Evolutionary conservation across 192 early-diverging fungal genomes (phyloP).

Genomic region (Coemansia pectinata): DNA sequence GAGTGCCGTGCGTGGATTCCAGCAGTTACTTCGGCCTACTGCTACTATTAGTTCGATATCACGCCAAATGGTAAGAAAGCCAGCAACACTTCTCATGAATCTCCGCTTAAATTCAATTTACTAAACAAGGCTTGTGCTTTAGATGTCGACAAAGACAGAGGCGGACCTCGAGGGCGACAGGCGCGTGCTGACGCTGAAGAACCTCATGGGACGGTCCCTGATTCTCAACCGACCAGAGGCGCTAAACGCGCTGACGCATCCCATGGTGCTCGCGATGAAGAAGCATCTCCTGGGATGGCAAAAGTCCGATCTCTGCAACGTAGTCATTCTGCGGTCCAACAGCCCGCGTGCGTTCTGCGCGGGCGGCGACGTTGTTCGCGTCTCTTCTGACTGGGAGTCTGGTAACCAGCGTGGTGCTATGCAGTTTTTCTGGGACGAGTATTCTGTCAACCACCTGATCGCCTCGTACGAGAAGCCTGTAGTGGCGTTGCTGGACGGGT

Average conservation of each 20-base stretch:
- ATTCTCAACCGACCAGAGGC: slow-evolving; percentile 78
- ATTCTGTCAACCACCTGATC: slow-evolving; percentile 88
- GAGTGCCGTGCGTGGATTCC: background rate
- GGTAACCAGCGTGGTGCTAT: slow-evolving; percentile 56
- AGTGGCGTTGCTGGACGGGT: slow-evolving; percentile 85
- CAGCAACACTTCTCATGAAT: background rate
- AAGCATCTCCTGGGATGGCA: slow-evolving; percentile 87
- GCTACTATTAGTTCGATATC: background rate
- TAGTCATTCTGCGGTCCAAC: slow-evolving; percentile 78
- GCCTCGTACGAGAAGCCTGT: slow-evolving; percentile 87
- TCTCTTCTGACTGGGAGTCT: slow-evolving; percentile 50
- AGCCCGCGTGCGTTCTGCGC: slow-evolving; percentile 87
- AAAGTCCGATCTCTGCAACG: slow-evolving; percentile 81
- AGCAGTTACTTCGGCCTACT: background rate
- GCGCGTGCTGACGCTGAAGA: slow-evolving; percentile 37
- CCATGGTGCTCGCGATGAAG: slow-evolving; percentile 82
- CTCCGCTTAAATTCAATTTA: background rate
- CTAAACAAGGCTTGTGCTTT: background rate
- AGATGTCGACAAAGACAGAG: slow-evolving; percentile 21
- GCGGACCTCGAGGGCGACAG: slow-evolving; percentile 31
- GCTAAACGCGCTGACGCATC: slow-evolving; percentile 81
- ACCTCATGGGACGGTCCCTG: slow-evolving; percentile 59
- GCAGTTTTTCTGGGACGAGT: slow-evolving; percentile 90
- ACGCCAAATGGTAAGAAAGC: slow-evolving; percentile 2
- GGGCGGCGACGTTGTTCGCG: slow-evolving; percentile 76